Conservation (phyloP, 1,284 basidiomycete genomes). For the Pholiota adiposa region DNA sequence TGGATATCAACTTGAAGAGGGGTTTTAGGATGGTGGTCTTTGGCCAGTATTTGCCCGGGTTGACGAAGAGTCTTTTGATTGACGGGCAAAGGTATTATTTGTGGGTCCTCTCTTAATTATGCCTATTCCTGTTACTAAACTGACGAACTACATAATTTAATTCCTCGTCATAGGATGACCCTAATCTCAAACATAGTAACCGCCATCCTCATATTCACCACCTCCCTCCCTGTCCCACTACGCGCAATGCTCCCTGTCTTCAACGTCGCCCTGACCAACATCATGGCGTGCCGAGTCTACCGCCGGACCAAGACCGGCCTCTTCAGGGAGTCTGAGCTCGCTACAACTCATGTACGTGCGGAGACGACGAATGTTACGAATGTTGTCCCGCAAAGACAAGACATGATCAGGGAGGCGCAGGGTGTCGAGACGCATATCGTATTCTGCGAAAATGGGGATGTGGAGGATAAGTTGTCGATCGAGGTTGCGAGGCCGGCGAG, state of each 20-base stretch:
- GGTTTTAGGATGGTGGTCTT: background rate
- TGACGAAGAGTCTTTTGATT: background rate
- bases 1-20: background rate
- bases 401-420: background rate
- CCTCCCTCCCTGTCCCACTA: background rate
- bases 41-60: background rate
- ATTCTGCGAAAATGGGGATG: background rate
- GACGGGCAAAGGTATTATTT: background rate
- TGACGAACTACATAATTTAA: background rate
- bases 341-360: background rate
- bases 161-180: background rate
- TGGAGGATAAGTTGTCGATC: background rate
- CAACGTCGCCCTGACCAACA: background rate
- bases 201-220: background rate
- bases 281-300: background rate
- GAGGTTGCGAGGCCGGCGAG: background rate
- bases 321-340: background rate
- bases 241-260: background rate
- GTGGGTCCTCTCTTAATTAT: background rate
- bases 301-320: background rate
- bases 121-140: background rate
- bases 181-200: background rate
- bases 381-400: background rate
- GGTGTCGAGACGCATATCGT: background rate
- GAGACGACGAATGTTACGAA: background rate